A percentile compares a stretch with the other conserved stretches of the same genome.
These are phyloP conservation scores for Fusarium sp. DNA, from an alignment of 2,329 filamentous ascomycete species.

Conservation along the genomic window DNA sequence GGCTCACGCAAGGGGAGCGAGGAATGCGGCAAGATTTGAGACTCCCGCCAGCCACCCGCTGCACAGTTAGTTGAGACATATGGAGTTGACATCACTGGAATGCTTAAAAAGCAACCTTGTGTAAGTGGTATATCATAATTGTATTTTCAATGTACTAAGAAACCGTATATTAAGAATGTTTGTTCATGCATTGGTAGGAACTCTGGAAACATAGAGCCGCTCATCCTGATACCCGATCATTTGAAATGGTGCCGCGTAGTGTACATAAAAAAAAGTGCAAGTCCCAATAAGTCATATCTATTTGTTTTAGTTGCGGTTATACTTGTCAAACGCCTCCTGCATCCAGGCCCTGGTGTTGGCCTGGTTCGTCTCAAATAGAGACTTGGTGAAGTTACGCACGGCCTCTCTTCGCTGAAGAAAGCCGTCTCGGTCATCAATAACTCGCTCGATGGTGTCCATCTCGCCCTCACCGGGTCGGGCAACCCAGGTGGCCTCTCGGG, in stretches of 20 bases:
- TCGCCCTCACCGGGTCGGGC: slow-evolving; percentile 44
- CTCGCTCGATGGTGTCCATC: slow-evolving; percentile 47
- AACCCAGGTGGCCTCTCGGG: slow-evolving; percentile 45
- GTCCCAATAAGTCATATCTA: slow-evolving; percentile 32
- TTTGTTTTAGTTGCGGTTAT: slow-evolving; percentile 11
- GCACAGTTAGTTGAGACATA: background rate
- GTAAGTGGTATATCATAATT: slow-evolving; percentile 25
- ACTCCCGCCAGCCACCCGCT: slow-evolving; percentile 30
- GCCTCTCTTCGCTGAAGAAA: slow-evolving; percentile 40
- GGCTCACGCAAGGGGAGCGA: slow-evolving; percentile 16
- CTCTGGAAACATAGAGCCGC: slow-evolving; percentile 38
- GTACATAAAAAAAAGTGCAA: slow-evolving; percentile 25
- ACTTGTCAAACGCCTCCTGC: slow-evolving; percentile 27
- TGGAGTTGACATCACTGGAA: slow-evolving; percentile 27
- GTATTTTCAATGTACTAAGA: slow-evolving; percentile 24
- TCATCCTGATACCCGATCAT: slow-evolving; percentile 45
- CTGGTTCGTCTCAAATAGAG: slow-evolving; percentile 38
- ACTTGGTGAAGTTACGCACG: slow-evolving; percentile 30
- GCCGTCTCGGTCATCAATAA: slow-evolving; percentile 42
- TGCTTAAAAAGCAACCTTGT: background rate
- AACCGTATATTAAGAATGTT: slow-evolving; percentile 40
- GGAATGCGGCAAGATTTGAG: slow-evolving; percentile 19
- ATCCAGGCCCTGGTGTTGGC: slow-evolving; percentile 43
- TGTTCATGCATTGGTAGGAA: slow-evolving; percentile 33
- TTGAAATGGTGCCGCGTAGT: slow-evolving; percentile 34